Conservation (phyloP, 1,284 basidiomycete genomes). For the Trichosporon inkin region DNA sequence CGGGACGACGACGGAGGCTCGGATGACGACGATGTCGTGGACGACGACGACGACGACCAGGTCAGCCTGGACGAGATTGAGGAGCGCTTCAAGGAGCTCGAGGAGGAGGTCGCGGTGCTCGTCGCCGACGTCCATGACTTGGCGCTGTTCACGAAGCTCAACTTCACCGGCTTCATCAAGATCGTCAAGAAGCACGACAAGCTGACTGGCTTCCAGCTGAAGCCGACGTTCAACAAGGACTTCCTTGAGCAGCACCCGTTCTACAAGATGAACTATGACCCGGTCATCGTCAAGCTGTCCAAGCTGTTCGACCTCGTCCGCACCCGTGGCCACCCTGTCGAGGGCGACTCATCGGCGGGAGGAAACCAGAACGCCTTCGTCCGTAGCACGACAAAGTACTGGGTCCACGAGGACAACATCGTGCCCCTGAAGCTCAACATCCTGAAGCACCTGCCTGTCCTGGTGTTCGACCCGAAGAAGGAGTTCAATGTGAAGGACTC, state of each 20-base stretch:
- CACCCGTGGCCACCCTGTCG: constrained; percentile 88
- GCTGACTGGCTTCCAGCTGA: constrained; percentile 58
- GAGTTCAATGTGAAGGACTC: constrained; percentile 86
- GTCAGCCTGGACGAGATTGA: constrained; percentile 70
- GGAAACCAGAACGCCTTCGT: constrained; percentile 96
- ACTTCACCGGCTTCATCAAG: constrained; percentile 98
- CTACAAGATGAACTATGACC: constrained; percentile 66
- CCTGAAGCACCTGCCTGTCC: constrained; percentile 83
- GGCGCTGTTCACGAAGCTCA: constrained; percentile 89
- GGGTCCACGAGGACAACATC: constrained; percentile 94
- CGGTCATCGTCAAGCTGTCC: constrained; percentile 93
- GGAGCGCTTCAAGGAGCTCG: constrained; percentile 80
- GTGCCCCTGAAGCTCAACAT: constrained; percentile 95
- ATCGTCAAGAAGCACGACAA: constrained; percentile 89
- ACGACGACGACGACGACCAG: constrained; percentile 52
- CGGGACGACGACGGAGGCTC: constrained; percentile 56
- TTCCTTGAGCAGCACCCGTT: constrained; percentile 94
- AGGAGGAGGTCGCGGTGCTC: constrained; percentile 91
- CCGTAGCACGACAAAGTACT: constrained; percentile 96
- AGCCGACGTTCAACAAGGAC: constrained; percentile 68
- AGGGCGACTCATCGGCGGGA: constrained; percentile 89
- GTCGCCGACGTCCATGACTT: constrained; percentile 98
- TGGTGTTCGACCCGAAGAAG: constrained; percentile 94
- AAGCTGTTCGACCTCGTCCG: constrained; percentile 93
- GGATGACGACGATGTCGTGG: constrained; percentile 55